phyloP scores from a whole-genome alignment of 805 yeast species.

The Yarrowia sp. region DNA sequence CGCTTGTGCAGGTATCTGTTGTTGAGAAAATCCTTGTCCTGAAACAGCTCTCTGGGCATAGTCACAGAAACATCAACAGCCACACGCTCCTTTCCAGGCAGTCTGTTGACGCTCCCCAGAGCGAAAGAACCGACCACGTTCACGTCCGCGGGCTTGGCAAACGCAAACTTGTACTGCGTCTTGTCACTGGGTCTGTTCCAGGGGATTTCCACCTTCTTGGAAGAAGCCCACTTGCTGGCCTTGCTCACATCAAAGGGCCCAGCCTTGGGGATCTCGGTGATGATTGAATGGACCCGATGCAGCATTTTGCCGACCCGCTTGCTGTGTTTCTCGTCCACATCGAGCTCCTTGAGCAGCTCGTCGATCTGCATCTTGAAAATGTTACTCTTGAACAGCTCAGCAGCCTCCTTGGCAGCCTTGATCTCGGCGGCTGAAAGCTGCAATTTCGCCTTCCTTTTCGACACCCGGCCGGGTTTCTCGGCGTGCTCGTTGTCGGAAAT shows the following conservation, averaged over 20 bases:
- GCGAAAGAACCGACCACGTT: constrained; percentile 90
- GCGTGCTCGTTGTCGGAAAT: constrained; percentile 40
- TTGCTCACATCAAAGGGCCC: constrained; percentile 60
- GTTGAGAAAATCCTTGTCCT: constrained; percentile 87
- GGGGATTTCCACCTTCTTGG: constrained; percentile 64
- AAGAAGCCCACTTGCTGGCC: constrained; percentile 58
- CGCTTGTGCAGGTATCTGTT: constrained; percentile 90
- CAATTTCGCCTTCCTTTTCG: constrained; percentile 42
- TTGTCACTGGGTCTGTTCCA: constrained; percentile 79
- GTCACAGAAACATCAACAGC: constrained; percentile 80
- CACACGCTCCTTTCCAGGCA: constrained; percentile 59
- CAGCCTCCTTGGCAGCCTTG: constrained; percentile 90
- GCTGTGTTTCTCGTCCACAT: constrained; percentile 72
- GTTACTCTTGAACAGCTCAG: constrained; percentile 91
- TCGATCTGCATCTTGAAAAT: constrained; percentile 95
- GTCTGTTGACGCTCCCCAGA: constrained; percentile 76
- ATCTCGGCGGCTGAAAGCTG: constrained; percentile 72
- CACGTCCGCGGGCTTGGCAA: constrained; percentile 71
- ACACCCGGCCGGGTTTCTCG: constrained; percentile 40
- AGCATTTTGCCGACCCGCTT: constrained; percentile 73
- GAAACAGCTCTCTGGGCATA: constrained; percentile 76
- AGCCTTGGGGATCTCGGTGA: constrained; percentile 67
- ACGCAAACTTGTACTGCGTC: constrained; percentile 74
- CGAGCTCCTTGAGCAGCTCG: constrained; percentile 82
- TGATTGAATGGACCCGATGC: constrained; percentile 72